phyloP scores from a whole-genome alignment of 331 rosid genomes.

The Pyracantha coccinea region DNA sequence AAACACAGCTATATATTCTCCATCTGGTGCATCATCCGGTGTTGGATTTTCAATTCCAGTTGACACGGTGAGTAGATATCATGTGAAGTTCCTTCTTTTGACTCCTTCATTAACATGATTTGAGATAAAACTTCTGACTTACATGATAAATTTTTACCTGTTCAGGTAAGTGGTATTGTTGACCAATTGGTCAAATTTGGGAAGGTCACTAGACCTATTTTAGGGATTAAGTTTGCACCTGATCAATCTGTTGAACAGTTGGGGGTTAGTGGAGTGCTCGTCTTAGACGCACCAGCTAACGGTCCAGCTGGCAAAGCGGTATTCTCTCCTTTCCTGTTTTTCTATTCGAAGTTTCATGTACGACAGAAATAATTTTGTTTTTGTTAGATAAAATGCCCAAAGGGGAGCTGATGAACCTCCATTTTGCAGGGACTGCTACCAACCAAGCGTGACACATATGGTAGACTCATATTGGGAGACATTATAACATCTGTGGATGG shows the following conservation, averaged over 20 bases:
- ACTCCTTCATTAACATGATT: not conserved
- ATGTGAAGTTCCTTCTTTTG: constrained; percentile 4
- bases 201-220: constrained; percentile 94
- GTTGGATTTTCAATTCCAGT: constrained; percentile 98
- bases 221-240: constrained; percentile 96
- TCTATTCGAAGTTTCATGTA: not conserved
- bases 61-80: constrained; percentile 73
- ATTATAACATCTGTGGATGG: constrained; percentile 86
- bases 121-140: not conserved
- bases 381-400: constrained; percentile 4
- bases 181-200: constrained; percentile 90
- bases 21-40: constrained; percentile 95
- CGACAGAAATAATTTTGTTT: not conserved
- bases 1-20: constrained; percentile 94
- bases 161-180: constrained; percentile 85
- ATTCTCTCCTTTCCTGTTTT: constrained; percentile 9
- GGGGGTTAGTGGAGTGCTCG: constrained; percentile 95
- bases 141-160: not conserved
- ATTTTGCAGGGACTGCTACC: constrained; percentile 61
- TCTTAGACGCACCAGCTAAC: constrained; percentile 79
- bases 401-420: not conserved
- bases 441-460: constrained; percentile 83
- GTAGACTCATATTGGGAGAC: constrained; percentile 93
- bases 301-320: constrained; percentile 99
- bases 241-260: constrained; percentile 96